phyloP scores from a whole-genome alignment of 2,329 filamentous ascomycete genomes.

The Lecanosticta acicola region DNA sequence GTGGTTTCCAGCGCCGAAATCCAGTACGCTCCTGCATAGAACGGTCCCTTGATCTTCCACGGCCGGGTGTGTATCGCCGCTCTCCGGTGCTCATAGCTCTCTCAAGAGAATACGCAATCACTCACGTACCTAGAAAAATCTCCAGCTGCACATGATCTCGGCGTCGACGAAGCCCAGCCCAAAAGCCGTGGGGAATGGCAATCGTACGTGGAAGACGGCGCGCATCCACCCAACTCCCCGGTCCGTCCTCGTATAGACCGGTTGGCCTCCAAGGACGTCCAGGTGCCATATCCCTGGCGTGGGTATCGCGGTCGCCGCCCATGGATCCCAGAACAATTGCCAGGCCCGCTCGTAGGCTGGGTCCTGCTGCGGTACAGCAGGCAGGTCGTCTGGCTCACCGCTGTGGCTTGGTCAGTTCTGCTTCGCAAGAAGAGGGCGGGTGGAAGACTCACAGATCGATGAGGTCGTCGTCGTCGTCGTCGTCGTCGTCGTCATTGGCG shows the following conservation, averaged over 20 bases:
- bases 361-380: background rate
- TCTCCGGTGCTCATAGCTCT: background rate
- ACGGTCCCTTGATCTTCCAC: too few relatives aligned
- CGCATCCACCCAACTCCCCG: background rate
- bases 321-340: background rate
- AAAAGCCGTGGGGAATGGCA: too few relatives aligned
- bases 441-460: background rate
- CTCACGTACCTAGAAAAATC: too few relatives aligned
- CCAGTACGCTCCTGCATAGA: too few relatives aligned
- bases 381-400: background rate
- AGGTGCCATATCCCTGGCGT: slow-evolving; percentile 1
- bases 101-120: too few relatives aligned
- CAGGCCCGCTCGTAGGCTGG: background rate
- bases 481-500: background rate
- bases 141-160: too few relatives aligned
- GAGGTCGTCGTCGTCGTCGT: background rate
- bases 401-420: background rate
- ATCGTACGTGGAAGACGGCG: background rate
- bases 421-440: background rate
- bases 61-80: background rate
- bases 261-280: background rate
- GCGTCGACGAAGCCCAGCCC: too few relatives aligned
- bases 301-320: background rate
- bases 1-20: too few relatives aligned
- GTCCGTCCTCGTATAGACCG: background rate